Conservation (phyloP, 768 basidiomycete genomes). For the Russula abietina region DNA sequence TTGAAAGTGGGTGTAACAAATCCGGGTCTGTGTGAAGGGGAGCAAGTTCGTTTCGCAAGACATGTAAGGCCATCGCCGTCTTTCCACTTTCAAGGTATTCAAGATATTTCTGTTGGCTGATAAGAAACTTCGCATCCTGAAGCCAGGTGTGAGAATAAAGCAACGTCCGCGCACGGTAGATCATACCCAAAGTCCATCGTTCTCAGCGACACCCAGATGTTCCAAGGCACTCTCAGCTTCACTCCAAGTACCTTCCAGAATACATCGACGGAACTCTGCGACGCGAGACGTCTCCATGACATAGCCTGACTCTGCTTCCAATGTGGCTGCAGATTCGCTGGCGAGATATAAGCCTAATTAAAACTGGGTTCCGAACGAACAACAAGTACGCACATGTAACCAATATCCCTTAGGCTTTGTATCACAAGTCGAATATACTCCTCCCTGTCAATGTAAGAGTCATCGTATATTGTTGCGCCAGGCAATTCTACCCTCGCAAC, state of each 20-base stretch:
- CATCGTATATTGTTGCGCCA: conserved; percentile 71
- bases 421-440: conserved; percentile 87
- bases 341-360: conserved; percentile 23
- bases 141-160: conserved; percentile 5
- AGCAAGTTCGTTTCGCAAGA: conserved; percentile 84
- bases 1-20: conserved; percentile 80
- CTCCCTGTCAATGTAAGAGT: conserved; percentile 75
- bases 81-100: conserved; percentile 81
- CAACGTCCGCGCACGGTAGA: not conserved
- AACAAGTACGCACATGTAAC: conserved; percentile 42
- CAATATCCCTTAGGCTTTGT: conserved; percentile 85
- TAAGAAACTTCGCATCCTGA: conserved; percentile 79
- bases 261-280: conserved; percentile 69
- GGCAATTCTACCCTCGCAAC: conserved; percentile 61
- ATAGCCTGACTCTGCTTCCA: conserved; percentile 93
- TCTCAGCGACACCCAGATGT: conserved; percentile 61
- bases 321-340: conserved; percentile 81
- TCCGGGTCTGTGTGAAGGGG: conserved; percentile 75
- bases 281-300: conserved; percentile 74
- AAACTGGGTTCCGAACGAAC: not conserved
- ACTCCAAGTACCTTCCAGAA: conserved; percentile 75
- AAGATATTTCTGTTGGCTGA: conserved; percentile 93
- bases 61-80: conserved; percentile 75
- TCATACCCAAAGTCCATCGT: conserved; percentile 65
- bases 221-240: conserved; percentile 67